Evolutionary conservation across 371 early-diverging fungal species (phyloP), one percentile per base, ranked within the genome.

Genomic region (Lichtheimia hyalospora): DNA sequence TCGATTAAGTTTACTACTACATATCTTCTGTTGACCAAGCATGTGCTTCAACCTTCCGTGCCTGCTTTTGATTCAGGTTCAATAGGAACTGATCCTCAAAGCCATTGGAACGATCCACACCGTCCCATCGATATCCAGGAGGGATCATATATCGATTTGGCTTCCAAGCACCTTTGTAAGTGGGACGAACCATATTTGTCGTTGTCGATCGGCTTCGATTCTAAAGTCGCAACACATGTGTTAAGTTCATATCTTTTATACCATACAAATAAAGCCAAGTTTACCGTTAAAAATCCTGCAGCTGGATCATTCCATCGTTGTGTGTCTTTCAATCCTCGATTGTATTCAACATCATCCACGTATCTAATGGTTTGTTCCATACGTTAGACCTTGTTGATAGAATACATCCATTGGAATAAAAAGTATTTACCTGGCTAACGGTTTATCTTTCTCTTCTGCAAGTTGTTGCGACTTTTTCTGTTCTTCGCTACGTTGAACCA

Each of bases 121-220:
- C 96, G 82, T 95, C 96, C 96, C 96, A 95, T 4, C 93, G 83
- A 66, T 91, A 90, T 0, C 96, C 96, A 16, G 96, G 94, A 34
- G 76, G 73, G 49, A 94, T 94, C 62, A 85, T 84, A 69, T 85
- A 94, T 20, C 96, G 75, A 71, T 95, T 95, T 8, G 91, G 90
- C 40, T 92, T 85, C 62, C 85, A 84, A 5, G 82, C 71, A 10
- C 89, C 89, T 55, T 84, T 46, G 20, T 46, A 46, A 5, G n/a
- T 46, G 5, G 46, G 46, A 5, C 46, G 46, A 46, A 20, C 46
- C n/a, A 46, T 5, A n/a, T 20, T 54, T 52, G 20, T 18, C n/a
- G n/a, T n/a, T 34, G 34, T 34, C 4, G 52, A 52, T 15, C 16
- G 16, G 27, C 53, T 58, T 20, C 58, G 18, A n/a, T 42, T 18